Conservation (phyloP, 2,329 filamentous ascomycete genomes). For the Venturia effusa region DNA sequence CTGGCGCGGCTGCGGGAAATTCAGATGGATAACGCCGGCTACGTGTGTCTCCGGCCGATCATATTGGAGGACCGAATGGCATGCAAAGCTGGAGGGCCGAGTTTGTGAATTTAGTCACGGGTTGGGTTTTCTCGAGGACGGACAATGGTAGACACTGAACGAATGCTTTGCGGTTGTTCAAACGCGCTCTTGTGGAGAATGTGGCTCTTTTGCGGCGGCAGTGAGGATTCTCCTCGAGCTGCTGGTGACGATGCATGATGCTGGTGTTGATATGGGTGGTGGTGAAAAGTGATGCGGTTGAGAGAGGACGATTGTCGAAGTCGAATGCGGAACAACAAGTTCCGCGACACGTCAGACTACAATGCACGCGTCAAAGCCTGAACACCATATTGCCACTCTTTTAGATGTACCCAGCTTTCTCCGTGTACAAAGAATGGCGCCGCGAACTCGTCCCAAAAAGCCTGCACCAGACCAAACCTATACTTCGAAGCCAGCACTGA, state of each 20-base stretch:
- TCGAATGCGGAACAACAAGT: background rate
- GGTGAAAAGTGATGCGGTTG: background rate
- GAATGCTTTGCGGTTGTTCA: background rate
- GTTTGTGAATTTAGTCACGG: background rate
- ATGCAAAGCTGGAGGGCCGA: background rate
- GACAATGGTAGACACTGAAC: background rate
- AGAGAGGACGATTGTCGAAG: background rate
- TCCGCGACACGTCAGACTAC: background rate
- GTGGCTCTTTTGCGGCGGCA: background rate
- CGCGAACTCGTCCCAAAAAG: conserved; percentile 1
- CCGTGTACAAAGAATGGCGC: background rate
- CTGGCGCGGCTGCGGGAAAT: background rate
- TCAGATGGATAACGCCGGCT: background rate
- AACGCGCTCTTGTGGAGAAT: background rate
- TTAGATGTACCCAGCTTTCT: background rate
- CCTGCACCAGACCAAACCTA: background rate
- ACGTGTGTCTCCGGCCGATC: background rate
- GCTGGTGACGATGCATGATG: background rate
- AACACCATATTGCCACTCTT: background rate
- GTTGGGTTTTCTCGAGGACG: background rate
- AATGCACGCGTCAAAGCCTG: background rate
- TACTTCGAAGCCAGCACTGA: background rate
- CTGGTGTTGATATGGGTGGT: background rate
- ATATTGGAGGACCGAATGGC: background rate
- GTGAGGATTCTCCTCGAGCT: background rate